These are phyloP conservation scores for Paraphaeosphaeria sporulosa DNA, from an alignment of 2,329 filamentous ascomycete genomes.

Conservation along the genomic window DNA sequence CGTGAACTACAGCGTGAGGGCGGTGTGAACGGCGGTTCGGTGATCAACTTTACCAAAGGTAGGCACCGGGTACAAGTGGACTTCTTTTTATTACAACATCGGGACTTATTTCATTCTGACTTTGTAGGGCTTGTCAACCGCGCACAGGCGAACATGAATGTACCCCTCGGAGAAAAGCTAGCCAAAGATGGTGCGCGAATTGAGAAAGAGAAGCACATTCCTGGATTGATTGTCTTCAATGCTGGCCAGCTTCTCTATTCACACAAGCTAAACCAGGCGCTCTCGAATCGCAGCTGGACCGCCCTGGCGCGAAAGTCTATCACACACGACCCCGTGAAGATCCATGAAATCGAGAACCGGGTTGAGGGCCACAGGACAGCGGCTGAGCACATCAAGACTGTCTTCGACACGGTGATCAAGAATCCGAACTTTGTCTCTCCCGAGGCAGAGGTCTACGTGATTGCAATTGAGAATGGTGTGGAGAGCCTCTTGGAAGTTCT, in stretches of 20 bases:
- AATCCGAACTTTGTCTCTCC: conserved; percentile 52
- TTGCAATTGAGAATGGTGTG: conserved; percentile 74
- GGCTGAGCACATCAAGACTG: conserved; percentile 68
- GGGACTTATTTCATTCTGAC: no score
- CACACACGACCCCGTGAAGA: conserved; percentile 63
- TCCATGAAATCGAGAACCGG: conserved; percentile 65
- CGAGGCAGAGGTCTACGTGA: conserved; percentile 69
- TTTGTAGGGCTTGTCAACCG: conserved; percentile 42
- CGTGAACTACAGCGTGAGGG: conserved; percentile 69
- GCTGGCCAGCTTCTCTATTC: conserved; percentile 81
- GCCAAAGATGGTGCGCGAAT: conserved; percentile 30
- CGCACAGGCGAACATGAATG: conserved; percentile 6
- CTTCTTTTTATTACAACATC: no score
- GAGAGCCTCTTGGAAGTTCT: conserved; percentile 67
- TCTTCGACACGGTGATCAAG: conserved; percentile 71
- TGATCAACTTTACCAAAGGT: conserved; percentile 67
- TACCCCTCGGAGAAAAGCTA: conserved; percentile 19
- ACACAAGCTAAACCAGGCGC: conserved; percentile 65
- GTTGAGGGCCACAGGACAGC: conserved; percentile 67
- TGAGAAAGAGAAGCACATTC: conserved; percentile 39
- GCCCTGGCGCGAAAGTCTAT: conserved; percentile 66
- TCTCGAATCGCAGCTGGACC: conserved; percentile 67
- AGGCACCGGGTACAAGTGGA: no score
- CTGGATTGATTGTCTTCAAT: conserved; percentile 78
- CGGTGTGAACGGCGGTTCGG: conserved; percentile 74